A percentile compares a stretch with the other conserved stretches of the same genome.
Evolutionary conservation across 2,329 filamentous ascomycete genomes (phyloP).

Genomic region (Camillea tinctor): DNA sequence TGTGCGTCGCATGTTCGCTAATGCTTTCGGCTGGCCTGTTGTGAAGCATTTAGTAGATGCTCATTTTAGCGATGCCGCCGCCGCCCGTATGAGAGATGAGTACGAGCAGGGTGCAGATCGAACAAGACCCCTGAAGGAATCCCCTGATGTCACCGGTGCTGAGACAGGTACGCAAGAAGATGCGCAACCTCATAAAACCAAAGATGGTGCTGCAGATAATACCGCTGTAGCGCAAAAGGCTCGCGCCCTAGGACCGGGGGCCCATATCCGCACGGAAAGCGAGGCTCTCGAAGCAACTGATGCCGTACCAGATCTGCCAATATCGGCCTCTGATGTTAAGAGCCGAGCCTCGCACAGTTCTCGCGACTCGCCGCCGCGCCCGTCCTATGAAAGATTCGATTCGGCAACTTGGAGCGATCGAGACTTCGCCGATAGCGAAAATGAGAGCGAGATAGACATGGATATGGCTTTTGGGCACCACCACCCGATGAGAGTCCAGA

Average conservation of each 20-base stretch:
- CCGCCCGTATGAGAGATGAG: constrained; percentile 65
- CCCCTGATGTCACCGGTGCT: constrained; percentile 61
- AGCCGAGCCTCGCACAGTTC: constrained; percentile 22
- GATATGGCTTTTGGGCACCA: constrained; percentile 24
- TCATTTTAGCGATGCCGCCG: constrained; percentile 78
- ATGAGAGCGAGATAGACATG: constrained; percentile 42
- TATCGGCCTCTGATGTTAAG: constrained; percentile 17
- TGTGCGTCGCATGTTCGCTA: constrained; percentile 92
- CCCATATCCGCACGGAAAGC: constrained; percentile 26
- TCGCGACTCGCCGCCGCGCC: constrained; percentile 25
- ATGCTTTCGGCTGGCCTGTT: constrained; percentile 97
- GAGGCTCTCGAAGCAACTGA: constrained; percentile 43
- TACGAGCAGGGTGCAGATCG: constrained; percentile 66
- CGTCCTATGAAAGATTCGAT: constrained; percentile 41
- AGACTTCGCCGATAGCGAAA: constrained; percentile 58
- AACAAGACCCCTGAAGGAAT: constrained; percentile 58
- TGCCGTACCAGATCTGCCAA: constrained; percentile 45
- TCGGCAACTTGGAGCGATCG: constrained; percentile 65
- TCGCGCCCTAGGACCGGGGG: background rate
- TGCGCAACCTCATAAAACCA: constrained; percentile 28
- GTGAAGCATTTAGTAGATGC: constrained; percentile 92
- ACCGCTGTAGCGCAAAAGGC: background rate
- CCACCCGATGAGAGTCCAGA: constrained; percentile 3
- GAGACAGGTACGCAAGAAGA: constrained; percentile 52
- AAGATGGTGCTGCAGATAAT: background rate